These are phyloP conservation scores for Acanthamoeba lenticulata DNA, from an alignment of 208 protist species.

Conservation along the genomic window DNA sequence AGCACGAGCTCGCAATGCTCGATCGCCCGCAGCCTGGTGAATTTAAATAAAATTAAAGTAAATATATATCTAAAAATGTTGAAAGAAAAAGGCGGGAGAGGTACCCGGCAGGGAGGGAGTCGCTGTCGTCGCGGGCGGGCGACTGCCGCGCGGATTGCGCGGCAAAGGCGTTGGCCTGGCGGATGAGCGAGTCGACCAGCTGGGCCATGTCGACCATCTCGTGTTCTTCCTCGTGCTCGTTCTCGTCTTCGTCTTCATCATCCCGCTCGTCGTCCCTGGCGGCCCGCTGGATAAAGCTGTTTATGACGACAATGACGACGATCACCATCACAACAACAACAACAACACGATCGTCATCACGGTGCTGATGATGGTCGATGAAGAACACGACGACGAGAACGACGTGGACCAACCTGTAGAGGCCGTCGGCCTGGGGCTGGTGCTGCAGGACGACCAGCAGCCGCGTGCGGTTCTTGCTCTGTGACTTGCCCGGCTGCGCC, in stretches of 20 bases:
- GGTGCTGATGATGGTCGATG: no score
- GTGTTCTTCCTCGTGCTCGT: neutral
- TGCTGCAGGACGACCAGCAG: conserved; percentile 7
- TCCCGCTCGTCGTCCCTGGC: no score
- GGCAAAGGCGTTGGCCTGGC: neutral
- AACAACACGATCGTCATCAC: no score
- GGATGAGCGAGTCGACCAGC: neutral
- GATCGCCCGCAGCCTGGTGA: neutral
- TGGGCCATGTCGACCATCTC: neutral
- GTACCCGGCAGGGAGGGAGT: neutral
- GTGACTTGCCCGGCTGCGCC: neutral
- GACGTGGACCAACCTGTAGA: no score
- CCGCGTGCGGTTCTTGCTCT: neutral
- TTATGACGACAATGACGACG: no score
- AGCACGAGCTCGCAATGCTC: conserved; percentile 54
- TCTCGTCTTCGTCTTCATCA: neutral
- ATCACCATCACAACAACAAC: no score
- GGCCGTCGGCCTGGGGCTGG: neutral
- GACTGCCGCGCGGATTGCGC: no score
- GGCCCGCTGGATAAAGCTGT: no score
- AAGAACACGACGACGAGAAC: no score
- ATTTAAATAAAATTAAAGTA: neutral
- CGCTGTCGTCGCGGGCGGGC: no score
- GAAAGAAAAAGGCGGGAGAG: neutral
- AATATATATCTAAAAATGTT: neutral